These are phyloP conservation scores for Kluyveromyces dobzhanskii DNA, from an alignment of 805 yeast species.

Conservation along the genomic window DNA sequence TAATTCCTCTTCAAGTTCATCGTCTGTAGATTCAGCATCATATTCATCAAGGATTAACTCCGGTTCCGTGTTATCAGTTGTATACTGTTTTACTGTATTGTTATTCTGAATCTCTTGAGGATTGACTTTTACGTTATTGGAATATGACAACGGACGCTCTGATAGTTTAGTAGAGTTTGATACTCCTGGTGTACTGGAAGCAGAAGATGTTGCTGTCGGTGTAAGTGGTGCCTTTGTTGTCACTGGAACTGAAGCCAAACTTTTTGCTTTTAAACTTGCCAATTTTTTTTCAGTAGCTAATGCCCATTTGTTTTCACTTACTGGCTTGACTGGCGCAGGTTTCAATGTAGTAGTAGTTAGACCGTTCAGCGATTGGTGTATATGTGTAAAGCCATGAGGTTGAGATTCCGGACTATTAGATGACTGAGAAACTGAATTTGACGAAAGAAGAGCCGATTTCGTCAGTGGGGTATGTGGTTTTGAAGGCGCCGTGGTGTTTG, in stretches of 20 bases:
- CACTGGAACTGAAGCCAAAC: not conserved
- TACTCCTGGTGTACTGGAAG: not conserved
- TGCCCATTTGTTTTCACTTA: slow-evolving; percentile 48
- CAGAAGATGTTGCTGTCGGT: not conserved
- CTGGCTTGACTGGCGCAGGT: slow-evolving; percentile 50
- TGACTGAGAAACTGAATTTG: slow-evolving; percentile 1
- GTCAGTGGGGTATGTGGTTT: slow-evolving; percentile 3
- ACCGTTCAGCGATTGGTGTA: slow-evolving; percentile 26
- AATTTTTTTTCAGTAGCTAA: slow-evolving; percentile 35
- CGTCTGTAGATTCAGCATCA: slow-evolving; percentile 20
- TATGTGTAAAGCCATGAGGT: slow-evolving; percentile 20
- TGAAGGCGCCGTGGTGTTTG: slow-evolving; percentile 6
- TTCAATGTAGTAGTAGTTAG: slow-evolving; percentile 32
- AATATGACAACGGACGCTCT: not conserved
- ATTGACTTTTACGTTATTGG: not conserved
- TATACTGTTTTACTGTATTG: slow-evolving; percentile 1
- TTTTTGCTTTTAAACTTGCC: slow-evolving; percentile 4
- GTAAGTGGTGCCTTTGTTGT: not conserved
- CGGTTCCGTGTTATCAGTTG: slow-evolving; percentile 1
- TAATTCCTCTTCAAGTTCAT: slow-evolving; percentile 19
- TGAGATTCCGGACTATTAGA: slow-evolving; percentile 9
- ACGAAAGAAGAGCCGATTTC: not conserved
- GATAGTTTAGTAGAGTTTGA: not conserved
- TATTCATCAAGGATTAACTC: slow-evolving; percentile 12
- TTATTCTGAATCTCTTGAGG: slow-evolving; percentile 1